A percentile compares a stretch with the other conserved stretches of the same genome.
These are phyloP conservation scores for Boletus vermiculosoides DNA, from an alignment of 768 basidiomycete species.

Conservation along the genomic window DNA sequence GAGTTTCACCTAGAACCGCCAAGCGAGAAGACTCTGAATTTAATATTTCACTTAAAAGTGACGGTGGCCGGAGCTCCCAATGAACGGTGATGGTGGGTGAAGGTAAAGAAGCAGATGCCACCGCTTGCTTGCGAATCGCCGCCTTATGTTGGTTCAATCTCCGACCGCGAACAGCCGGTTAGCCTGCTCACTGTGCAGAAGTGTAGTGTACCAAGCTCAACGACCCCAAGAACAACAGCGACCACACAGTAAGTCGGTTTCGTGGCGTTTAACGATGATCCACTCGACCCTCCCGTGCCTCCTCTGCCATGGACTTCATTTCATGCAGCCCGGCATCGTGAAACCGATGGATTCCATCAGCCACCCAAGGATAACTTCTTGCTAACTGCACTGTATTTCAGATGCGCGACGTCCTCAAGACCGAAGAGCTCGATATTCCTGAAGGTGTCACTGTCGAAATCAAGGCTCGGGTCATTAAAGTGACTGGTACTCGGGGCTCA, in stretches of 20 bases:
- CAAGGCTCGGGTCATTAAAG: constrained; percentile 89
- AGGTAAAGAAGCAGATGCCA: constrained; percentile 37
- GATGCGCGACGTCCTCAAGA: constrained; percentile 94
- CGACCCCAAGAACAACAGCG: constrained; percentile 27
- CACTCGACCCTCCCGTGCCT: neutral
- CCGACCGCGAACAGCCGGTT: constrained; percentile 35
- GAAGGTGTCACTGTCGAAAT: constrained; percentile 80
- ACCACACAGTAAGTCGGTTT: constrained; percentile 29
- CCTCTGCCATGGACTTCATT: neutral
- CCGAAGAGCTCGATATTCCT: constrained; percentile 89
- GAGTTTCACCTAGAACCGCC: constrained; percentile 33
- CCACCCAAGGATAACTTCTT: constrained; percentile 31
- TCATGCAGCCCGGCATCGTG: neutral
- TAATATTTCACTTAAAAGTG: constrained; percentile 51
- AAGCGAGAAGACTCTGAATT: constrained; percentile 37
- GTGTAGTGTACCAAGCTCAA: constrained; percentile 10
- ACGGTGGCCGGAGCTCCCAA: constrained; percentile 38
- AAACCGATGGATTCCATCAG: constrained; percentile 40
- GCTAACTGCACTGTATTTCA: constrained; percentile 34
- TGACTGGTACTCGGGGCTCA: constrained; percentile 90
- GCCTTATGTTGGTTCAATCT: constrained; percentile 33
- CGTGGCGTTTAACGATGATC: neutral
- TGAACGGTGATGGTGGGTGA: constrained; percentile 47
- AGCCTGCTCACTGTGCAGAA: constrained; percentile 2
- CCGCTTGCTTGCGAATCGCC: constrained; percentile 27